phyloP scores from a whole-genome alignment of 345 rosid genomes.

The Laguncularia racemosa region DNA sequence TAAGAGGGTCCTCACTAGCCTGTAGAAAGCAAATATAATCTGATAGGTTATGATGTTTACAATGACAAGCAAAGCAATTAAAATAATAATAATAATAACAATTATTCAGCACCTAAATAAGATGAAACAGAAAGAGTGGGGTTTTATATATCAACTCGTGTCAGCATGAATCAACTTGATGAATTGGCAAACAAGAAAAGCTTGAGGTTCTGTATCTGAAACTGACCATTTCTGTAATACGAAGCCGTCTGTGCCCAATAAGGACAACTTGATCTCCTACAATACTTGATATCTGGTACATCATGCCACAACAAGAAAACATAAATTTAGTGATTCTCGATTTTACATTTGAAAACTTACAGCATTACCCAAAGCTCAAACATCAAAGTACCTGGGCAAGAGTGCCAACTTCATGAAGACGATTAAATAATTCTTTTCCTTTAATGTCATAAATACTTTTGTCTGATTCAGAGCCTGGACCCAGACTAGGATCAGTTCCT shows the following conservation, averaged over 20 bases:
- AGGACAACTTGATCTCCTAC: slow-evolving; percentile 93
- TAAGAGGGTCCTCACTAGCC: slow-evolving; percentile 91
- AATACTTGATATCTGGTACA: slow-evolving; percentile 68
- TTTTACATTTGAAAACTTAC: not conserved
- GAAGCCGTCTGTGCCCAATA: slow-evolving; percentile 91
- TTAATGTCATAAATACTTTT: slow-evolving; percentile 58
- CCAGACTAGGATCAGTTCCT: slow-evolving; percentile 52
- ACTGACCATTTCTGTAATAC: slow-evolving; percentile 87
- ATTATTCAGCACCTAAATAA: no score
- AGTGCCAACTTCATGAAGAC: slow-evolving; percentile 95
- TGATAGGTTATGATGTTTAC: not conserved
- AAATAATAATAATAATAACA: no score
- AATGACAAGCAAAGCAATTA: not conserved
- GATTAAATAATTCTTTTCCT: slow-evolving; percentile 73
- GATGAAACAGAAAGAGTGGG: no score
- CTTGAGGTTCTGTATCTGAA: not conserved
- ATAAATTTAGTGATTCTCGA: not conserved
- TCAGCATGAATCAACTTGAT: not conserved
- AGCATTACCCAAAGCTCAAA: slow-evolving; percentile 5
- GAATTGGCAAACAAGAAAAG: not conserved
- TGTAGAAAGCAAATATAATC: slow-evolving; percentile 16
- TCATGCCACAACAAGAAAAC: no score
- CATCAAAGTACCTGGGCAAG: slow-evolving; percentile 73
- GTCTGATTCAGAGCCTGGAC: slow-evolving; percentile 58
- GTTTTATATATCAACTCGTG: not conserved